Conservation (phyloP, 2,329 filamentous ascomycete genomes). For the Chalaropsis thielavioides region DNA sequence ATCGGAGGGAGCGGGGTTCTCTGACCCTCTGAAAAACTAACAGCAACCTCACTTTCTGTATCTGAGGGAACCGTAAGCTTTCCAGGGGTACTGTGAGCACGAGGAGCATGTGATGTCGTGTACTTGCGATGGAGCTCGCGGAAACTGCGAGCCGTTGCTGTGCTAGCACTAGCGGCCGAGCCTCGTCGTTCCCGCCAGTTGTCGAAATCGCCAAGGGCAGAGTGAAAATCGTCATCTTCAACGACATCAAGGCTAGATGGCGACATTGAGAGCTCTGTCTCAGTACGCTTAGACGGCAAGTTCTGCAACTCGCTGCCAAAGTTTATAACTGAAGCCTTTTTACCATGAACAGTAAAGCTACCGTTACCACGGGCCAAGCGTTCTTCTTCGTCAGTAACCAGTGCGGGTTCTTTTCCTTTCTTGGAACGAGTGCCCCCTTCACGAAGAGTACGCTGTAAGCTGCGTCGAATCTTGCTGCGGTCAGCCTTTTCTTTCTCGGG, state of each 20-base stretch:
- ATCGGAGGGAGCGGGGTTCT: conserved; percentile 41
- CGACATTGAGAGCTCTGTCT: conserved; percentile 27
- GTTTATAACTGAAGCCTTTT: conserved; percentile 95
- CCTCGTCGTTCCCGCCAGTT: conserved; percentile 39
- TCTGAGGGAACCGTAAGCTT: conserved; percentile 37
- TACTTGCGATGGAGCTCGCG: conserved; percentile 47
- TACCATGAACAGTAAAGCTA: conserved; percentile 92
- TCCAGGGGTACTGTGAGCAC: conserved; percentile 25
- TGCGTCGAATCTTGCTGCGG: conserved; percentile 60
- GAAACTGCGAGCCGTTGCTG: conserved; percentile 51
- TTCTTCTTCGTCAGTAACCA: conserved; percentile 38
- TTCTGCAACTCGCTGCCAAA: conserved; percentile 83
- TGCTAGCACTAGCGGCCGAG: conserved; percentile 51
- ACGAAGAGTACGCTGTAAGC: conserved; percentile 76
- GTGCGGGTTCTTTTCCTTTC: conserved; percentile 50
- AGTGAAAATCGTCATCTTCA: conserved; percentile 38
- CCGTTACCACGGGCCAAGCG: conserved; percentile 65
- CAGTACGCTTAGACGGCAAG: conserved; percentile 48
- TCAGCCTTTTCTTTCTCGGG: conserved; percentile 36
- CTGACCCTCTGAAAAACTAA: conserved; percentile 45
- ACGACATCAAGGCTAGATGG: conserved; percentile 24
- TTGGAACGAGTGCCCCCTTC: conserved; percentile 61
- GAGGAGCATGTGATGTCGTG: conserved; percentile 37
- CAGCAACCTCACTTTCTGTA: conserved; percentile 44
- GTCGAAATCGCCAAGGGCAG: conserved; percentile 32